phyloP scores from a whole-genome alignment of 306 rosid species.

The Vachellia collinsii region DNA sequence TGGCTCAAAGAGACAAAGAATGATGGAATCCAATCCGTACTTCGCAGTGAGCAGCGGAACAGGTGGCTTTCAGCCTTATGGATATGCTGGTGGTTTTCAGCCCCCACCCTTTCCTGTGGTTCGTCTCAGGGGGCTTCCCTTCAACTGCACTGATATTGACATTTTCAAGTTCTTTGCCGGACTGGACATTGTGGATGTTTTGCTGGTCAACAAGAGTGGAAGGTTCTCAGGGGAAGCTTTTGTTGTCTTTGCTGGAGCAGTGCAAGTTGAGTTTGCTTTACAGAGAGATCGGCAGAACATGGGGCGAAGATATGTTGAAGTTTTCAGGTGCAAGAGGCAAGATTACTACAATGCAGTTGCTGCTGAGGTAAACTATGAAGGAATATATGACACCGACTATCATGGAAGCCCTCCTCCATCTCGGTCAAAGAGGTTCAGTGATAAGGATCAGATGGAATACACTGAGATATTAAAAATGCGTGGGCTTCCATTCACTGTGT shows the following conservation, averaged over 20 bases:
- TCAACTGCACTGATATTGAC: conserved; percentile 93
- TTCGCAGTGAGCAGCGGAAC: conserved; percentile 76
- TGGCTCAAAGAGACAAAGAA: conserved; percentile 96
- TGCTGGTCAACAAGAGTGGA: conserved; percentile 96
- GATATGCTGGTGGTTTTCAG: conserved; percentile 36
- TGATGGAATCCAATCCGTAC: conserved; percentile 91
- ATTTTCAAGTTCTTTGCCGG: conserved; percentile 96
- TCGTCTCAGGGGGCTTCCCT: conserved; percentile 98
- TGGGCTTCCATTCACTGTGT: conserved; percentile 81
- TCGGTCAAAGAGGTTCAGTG: conserved; percentile 75
- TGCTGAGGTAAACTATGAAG: conserved; percentile 81
- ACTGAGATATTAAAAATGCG: conserved; percentile 97
- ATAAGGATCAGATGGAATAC: conserved; percentile 94
- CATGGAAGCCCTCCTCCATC: conserved; percentile 97
- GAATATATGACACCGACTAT: conserved; percentile 82
- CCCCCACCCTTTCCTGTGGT: conserved; percentile 79
- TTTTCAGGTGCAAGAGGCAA: conserved; percentile 93
- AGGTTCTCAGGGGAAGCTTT: conserved; percentile 97
- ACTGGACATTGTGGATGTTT: conserved; percentile 85
- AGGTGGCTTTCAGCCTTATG: conserved; percentile 42
- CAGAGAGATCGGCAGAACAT: conserved; percentile 95
- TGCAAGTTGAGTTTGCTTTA: conserved; percentile 91
- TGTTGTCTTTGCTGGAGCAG: conserved; percentile 88
- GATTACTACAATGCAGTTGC: conserved; percentile 95
- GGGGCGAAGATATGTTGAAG: conserved; percentile 97